A percentile compares a stretch with the other conserved stretches of the same genome.
Conservation (phyloP, 2,329 filamentous ascomycete species). For the Clonostachys chloroleuca region DNA sequence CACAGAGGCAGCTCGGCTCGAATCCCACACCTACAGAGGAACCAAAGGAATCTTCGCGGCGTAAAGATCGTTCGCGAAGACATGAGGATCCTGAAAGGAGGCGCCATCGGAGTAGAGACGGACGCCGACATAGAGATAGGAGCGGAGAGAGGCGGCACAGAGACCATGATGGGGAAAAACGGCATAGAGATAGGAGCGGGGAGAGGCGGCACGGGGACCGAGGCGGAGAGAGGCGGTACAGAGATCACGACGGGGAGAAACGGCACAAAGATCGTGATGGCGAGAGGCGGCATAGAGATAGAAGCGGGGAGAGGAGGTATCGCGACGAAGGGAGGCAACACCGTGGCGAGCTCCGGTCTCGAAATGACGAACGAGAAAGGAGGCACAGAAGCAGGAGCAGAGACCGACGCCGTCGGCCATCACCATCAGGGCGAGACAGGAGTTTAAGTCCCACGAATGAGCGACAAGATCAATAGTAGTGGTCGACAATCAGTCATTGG, state of each 20-base stretch:
- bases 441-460: no score
- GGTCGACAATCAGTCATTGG: no score
- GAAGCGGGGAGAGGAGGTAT: no score
- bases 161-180: slow-evolving; percentile 7
- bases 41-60: slow-evolving; percentile 15
- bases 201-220: slow-evolving; percentile 5
- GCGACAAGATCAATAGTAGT: no score
- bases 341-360: no score
- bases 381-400: no score
- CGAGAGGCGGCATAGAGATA: no score
- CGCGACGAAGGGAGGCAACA: no score
- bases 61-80: slow-evolving; percentile 1
- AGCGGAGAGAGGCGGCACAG: slow-evolving; percentile 22
- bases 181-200: slow-evolving; percentile 7
- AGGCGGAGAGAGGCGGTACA: slow-evolving; percentile 5
- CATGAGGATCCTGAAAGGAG: slow-evolving; percentile 21
- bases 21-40: slow-evolving; percentile 9
- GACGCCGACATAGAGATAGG: slow-evolving; percentile 16
- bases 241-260: slow-evolving; percentile 3
- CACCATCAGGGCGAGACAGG: no score
- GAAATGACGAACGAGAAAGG: no score
- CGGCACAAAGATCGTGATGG: not conserved
- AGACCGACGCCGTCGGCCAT: no score
- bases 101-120: slow-evolving; percentile 14
- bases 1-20: slow-evolving; percentile 25